phyloP scores from a whole-genome alignment of 352 stramenopile genomes.

The Phytophthora kernoviae region DNA sequence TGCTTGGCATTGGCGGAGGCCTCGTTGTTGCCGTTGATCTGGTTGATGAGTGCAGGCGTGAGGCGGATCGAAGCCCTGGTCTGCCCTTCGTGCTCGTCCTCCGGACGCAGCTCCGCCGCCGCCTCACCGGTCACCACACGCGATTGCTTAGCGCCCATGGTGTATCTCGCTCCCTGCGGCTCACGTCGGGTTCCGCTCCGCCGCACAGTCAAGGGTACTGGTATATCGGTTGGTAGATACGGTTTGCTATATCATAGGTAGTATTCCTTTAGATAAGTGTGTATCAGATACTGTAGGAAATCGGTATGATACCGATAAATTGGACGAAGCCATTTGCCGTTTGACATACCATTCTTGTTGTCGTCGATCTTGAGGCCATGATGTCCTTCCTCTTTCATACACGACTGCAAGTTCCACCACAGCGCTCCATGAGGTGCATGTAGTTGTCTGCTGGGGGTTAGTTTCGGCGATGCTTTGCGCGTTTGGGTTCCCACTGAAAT shows the following conservation, averaged over 20 bases:
- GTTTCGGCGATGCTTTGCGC: no score
- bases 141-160: slow-evolving; percentile 81
- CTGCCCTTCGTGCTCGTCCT: slow-evolving; percentile 47
- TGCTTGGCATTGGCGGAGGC: slow-evolving; percentile 15
- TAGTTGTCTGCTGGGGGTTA: no score
- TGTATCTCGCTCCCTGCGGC: slow-evolving; percentile 19
- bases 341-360: neutral
- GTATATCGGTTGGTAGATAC: neutral
- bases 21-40: slow-evolving; percentile 63
- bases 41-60: slow-evolving; percentile 69
- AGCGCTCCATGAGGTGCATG: no score
- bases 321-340: neutral
- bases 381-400: neutral
- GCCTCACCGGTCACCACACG: slow-evolving; percentile 68
- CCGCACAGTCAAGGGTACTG: neutral
- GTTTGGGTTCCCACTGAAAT: no score
- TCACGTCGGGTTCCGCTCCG: slow-evolving; percentile 41
- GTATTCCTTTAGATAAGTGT: no score
- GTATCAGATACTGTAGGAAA: no score
- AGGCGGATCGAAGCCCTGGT: slow-evolving; percentile 64
- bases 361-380: neutral
- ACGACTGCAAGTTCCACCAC: neutral
- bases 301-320: no score
- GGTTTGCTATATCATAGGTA: no score
- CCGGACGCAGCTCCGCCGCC: slow-evolving; percentile 55